Base-by-base conservation (phyloP, 176 grass and related monocot genomes). In the Dendrocalamus sinicus region DNA sequence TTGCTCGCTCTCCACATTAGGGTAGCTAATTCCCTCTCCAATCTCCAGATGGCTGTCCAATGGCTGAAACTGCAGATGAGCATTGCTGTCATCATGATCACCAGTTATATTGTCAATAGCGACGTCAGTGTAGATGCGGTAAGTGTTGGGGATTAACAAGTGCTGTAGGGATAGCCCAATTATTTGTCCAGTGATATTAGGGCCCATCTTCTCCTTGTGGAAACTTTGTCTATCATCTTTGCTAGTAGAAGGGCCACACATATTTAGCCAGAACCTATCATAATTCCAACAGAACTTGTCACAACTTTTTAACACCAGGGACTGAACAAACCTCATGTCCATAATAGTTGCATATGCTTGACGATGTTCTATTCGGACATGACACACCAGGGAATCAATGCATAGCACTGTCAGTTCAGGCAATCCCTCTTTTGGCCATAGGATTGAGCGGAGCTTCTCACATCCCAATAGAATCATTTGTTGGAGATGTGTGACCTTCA, bases 271-370 rank as follows among this genome's bases (percentile, higher is more conserved):
- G 9, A n/a, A 40, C 9, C 3, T 76, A 14, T 58, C 0, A 4
- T 0, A 4, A 0, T 13, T 41, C 32, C 73, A 76, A 13, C 5
- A 76, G 17, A 76, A 41, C 1, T 0, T 2, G 0, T 0, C 1
- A 7, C 8, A 0, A 1, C 1, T 76, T 17, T 0, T 0, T 26
- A 58, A 4, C 30, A 78, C 22, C 37, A 78, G 45, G 10, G 67
- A 45, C 1, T 1, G 39, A 23, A 70, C 2, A 39, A 67, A 67
- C 30, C 64, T 67, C 19, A 43, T 4, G 16, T 68, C 66, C 66
- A 11, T 40, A 0, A 39, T 68, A 40, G 20, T 0, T 0, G 7
- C 70, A 24, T 70, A 70, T 22, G 55, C 55, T 9, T 58, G 7
- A 58, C 2, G 0, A 19, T 55, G 6, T 19, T 19, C 5, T 6